Evolutionary conservation across 192 early-diverging fungal genomes (phyloP), one percentile per base, ranked within the genome.

Genomic region (Chytriomyces sp.): DNA sequence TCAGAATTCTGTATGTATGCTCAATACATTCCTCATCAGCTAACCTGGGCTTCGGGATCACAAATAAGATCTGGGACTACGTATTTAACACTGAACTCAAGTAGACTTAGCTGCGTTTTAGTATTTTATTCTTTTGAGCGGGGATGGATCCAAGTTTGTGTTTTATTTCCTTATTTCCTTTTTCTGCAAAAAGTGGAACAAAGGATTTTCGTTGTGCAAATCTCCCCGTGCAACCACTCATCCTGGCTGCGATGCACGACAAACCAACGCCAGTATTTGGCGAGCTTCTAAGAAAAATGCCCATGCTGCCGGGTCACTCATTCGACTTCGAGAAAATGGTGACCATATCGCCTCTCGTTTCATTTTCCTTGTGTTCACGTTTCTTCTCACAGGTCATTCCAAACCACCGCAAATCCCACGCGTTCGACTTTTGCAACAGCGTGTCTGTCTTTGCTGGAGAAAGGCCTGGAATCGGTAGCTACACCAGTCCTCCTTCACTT

Each of bases 21-120:
- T n/a, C 44, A 49, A 49, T 93, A 93, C 78, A 87, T 93, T 75
- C 91, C n/a, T n/a, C n/a, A n/a, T n/a, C n/a, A n/a, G n/a, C 85
- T 62, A 87, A 94, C 75, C 80, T 83, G 10, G 93, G 93, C 28
- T 96, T 89, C 74, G 94, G 94, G 34, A 95, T 96, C 68, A 95
- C 94, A 40, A 90, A 88, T 76, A 93, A 93, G 77, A 69, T 95
- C 44, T 96, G 94, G 94, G 94, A 96, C 79, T 86, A 85, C 64
- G 81, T 92, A 6, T 93, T 93, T 78, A 81, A 85, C 37, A 92
- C 93, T n/a, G 53, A 82, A 31, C 44, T 87, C 37, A 59, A 77
- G 17, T 86, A 81, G 56, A 55, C 61, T 26, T 37, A 37, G 57
- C 39, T 22, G 28, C 10, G 10, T 49, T 10, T 10, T 10, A 49